A percentile compares a stretch with the other conserved stretches of the same genome.
Conservation (phyloP, 352 stramenopile genomes). For the Globisporangium nagaii region DNA sequence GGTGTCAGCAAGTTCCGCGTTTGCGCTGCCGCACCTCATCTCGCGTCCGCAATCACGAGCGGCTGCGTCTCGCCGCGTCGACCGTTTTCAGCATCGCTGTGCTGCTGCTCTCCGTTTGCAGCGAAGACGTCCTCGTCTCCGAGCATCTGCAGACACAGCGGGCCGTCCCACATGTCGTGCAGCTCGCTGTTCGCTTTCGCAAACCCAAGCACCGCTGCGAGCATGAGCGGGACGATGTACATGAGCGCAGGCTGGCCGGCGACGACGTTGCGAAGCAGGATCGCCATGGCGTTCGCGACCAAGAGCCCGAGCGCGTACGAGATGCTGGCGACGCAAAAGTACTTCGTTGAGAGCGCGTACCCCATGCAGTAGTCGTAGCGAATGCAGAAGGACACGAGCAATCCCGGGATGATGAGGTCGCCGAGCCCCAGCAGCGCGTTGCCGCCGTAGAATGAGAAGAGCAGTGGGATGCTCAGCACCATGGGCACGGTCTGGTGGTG, state of each 20-base stretch:
- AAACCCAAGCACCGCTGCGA: constrained; percentile 58
- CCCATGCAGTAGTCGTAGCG: constrained; percentile 88
- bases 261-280: constrained; percentile 85
- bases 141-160: constrained; percentile 30
- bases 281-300: constrained; percentile 89
- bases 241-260: constrained; percentile 91
- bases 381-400: constrained; percentile 91
- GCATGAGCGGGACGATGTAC: constrained; percentile 91
- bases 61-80: constrained; percentile 4
- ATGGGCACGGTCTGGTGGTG: constrained; percentile 91
- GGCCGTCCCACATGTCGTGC: constrained; percentile 71
- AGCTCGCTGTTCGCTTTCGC: constrained; percentile 52
- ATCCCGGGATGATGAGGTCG: constrained; percentile 95
- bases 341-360: constrained; percentile 45
- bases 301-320: constrained; percentile 89
- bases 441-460: constrained; percentile 81
- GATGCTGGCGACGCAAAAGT: constrained; percentile 63
- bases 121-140: background rate
- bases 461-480: constrained; percentile 70
- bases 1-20: no score
- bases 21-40: no score
- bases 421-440: constrained; percentile 91
- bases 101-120: background rate
- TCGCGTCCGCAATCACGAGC: constrained; percentile 1
- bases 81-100: background rate